A percentile compares a stretch with the other conserved stretches of the same genome.
phyloP scores from a whole-genome alignment of 352 stramenopile genomes.

The Aphanomyces stellatus region DNA sequence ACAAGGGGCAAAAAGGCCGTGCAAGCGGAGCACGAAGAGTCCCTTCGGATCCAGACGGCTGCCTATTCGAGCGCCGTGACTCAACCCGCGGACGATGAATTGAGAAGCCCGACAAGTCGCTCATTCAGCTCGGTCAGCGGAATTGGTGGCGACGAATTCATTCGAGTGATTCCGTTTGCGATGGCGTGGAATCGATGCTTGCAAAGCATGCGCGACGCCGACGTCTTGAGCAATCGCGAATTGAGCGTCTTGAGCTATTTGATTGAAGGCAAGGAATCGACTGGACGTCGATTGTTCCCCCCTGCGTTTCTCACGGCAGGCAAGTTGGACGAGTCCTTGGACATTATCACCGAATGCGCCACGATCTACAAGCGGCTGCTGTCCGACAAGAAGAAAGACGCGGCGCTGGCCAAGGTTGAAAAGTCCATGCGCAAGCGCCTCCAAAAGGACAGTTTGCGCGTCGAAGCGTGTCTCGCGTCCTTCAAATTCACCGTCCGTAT shows the following conservation, averaged over 20 bases:
- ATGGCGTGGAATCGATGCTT: constrained; percentile 18
- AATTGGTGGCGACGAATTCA: too few species aligned
- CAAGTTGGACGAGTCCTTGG: constrained; percentile 18
- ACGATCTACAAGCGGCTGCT: not conserved
- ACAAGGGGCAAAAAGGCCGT: too few species aligned
- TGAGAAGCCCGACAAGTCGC: too few species aligned
- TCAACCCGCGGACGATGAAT: too few species aligned
- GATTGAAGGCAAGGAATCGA: not conserved
- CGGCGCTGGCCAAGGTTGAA: constrained; percentile 5
- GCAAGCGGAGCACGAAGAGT: too few species aligned
- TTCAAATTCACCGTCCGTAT: constrained; percentile 14
- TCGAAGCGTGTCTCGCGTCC: constrained; percentile 9
- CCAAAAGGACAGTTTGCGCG: constrained; percentile 4
- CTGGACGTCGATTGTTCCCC: not conserved
- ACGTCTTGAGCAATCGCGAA: constrained; percentile 18
- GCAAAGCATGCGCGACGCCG: constrained; percentile 5
- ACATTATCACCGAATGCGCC: constrained; percentile 11
- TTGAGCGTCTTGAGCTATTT: constrained; percentile 11
- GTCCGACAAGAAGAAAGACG: constrained; percentile 19
- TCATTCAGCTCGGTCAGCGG: too few species aligned
- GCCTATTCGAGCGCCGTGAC: too few species aligned
- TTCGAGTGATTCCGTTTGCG: too few species aligned
- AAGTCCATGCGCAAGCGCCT: not conserved
- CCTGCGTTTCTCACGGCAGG: constrained; percentile 13
- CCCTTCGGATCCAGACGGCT: too few species aligned